phyloP scores from a whole-genome alignment of 768 basidiomycete species.

The Rhodotorula babjevae region DNA sequence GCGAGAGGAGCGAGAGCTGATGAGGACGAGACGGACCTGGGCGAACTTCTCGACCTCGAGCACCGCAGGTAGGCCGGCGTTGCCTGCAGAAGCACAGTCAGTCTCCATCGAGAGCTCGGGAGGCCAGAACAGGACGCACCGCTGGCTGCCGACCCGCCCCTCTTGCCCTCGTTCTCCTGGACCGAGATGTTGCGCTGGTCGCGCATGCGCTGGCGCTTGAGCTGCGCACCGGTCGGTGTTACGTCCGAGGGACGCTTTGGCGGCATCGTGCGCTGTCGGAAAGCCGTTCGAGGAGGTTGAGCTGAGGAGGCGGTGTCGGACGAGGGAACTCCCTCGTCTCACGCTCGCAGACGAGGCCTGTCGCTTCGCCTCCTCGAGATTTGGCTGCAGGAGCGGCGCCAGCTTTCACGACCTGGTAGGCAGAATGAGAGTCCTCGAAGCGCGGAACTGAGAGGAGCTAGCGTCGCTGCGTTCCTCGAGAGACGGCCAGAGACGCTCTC shows the following conservation, averaged over 20 bases:
- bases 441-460: no score
- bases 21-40: constrained; percentile 55
- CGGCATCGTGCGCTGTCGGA: background rate
- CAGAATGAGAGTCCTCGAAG: no score
- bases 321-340: no score
- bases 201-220: constrained; percentile 31
- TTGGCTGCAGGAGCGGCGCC: no score
- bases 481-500: no score
- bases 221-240: constrained; percentile 14
- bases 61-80: constrained; percentile 19
- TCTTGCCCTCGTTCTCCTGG: background rate
- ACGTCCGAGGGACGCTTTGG: constrained; percentile 6
- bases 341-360: no score
- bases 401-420: no score
- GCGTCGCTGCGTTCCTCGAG: no score
- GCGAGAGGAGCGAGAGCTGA: background rate
- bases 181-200: constrained; percentile 30
- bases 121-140: constrained; percentile 2
- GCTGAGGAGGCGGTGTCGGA: background rate
- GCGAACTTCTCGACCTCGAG: constrained; percentile 84
- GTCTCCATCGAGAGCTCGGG: no score
- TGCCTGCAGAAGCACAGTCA: constrained; percentile 17
- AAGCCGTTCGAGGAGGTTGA: background rate
- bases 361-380: no score
- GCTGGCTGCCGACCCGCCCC: constrained; percentile 15